Evolutionary conservation across 805 yeast species (phyloP).

Genomic region (Schwanniomyces pseudopolymorphus): DNA sequence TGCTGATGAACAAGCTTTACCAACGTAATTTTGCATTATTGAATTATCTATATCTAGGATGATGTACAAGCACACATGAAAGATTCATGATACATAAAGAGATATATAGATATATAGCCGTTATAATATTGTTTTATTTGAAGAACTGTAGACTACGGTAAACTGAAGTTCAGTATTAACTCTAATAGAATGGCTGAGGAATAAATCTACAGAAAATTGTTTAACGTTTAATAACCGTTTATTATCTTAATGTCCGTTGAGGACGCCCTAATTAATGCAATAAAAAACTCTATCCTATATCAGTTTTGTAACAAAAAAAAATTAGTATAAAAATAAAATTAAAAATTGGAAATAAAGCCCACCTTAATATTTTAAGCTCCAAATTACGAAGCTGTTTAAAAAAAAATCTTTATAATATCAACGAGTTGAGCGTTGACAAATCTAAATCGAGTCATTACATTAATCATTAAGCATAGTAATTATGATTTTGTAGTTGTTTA

Average conservation of each 20-base stretch:
- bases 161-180: no score
- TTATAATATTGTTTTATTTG: no score
- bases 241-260: constrained; percentile 45
- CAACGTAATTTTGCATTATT: constrained; percentile 2
- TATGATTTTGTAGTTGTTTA: constrained; percentile 4
- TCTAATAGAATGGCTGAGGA: no score
- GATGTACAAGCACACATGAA: not conserved
- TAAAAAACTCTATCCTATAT: constrained; percentile 35
- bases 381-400: constrained; percentile 2
- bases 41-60: not conserved
- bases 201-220: not conserved
- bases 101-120: no score
- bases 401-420: constrained; percentile 19
- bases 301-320: constrained; percentile 9
- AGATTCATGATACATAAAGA: not conserved
- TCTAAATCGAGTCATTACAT: constrained; percentile 41
- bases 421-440: constrained; percentile 48
- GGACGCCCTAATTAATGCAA: constrained; percentile 50
- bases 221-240: constrained; percentile 12
- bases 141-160: no score
- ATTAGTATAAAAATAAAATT: constrained; percentile 17
- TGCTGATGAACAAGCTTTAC: constrained; percentile 8
- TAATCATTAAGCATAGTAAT: constrained; percentile 32
- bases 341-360: constrained; percentile 15
- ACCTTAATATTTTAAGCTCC: constrained; percentile 8